A percentile compares a stretch with the other conserved stretches of the same genome.
Evolutionary conservation across 2,329 filamentous ascomycete species (phyloP).

Genomic region (Cladophialophora immunda): DNA sequence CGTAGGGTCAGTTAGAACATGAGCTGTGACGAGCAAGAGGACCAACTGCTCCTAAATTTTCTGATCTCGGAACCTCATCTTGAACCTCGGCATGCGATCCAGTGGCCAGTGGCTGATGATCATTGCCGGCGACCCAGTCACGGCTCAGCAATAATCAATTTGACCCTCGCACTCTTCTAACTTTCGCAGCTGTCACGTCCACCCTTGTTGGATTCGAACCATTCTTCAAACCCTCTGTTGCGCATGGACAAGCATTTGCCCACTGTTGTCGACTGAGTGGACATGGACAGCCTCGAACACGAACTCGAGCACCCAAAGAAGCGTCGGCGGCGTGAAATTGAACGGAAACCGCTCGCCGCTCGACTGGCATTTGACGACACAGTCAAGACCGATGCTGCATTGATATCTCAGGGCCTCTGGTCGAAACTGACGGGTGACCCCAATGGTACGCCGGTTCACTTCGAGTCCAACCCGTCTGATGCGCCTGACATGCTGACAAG

Average conservation of each 20-base stretch:
- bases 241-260: constrained; percentile 19
- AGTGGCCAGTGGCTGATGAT: constrained; percentile 16
- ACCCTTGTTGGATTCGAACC: neutral
- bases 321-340: constrained; percentile 56
- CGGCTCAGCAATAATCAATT: constrained; percentile 8
- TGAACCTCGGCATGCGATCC: constrained; percentile 18
- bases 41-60: neutral
- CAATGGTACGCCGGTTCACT: constrained; percentile 47
- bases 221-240: neutral
- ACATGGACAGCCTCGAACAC: constrained; percentile 56
- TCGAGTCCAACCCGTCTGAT: constrained; percentile 12
- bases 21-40: neutral
- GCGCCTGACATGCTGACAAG: constrained; percentile 20
- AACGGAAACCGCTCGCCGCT: constrained; percentile 72
- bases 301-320: constrained; percentile 59
- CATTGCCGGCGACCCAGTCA: constrained; percentile 7
- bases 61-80: neutral
- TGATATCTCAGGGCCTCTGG: constrained; percentile 87
- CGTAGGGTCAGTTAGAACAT: neutral
- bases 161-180: constrained; percentile 5
- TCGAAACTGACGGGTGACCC: constrained; percentile 69
- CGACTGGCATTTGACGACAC: constrained; percentile 85
- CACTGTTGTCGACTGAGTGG: constrained; percentile 18
- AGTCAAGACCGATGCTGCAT: constrained; percentile 83
- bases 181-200: neutral